phyloP scores from a whole-genome alignment of 1,284 basidiomycete species.

The Phellopilus nigrolimitatus region DNA sequence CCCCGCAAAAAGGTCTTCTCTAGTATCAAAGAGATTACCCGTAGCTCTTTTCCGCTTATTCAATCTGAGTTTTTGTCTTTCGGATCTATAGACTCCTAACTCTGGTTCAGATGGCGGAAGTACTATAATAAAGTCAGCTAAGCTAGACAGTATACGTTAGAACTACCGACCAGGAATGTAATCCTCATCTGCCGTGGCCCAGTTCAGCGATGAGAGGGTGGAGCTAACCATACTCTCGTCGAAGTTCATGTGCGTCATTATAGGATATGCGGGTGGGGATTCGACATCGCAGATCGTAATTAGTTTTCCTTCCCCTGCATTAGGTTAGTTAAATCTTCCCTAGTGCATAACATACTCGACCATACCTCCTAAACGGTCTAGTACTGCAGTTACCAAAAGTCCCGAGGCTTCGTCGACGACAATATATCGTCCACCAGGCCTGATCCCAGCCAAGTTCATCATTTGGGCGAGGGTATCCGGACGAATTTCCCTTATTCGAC shows the following conservation, averaged over 20 bases:
- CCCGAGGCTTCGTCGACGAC: conserved; percentile 93
- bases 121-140: conserved; percentile 34
- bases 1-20: conserved; percentile 82
- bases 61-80: conserved; percentile 63
- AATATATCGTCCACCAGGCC: conserved; percentile 83
- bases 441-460: conserved; percentile 77
- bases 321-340: conserved; percentile 7
- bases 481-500: conserved; percentile 80
- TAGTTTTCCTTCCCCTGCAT: conserved; percentile 70
- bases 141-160: background rate
- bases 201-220: conserved; percentile 75
- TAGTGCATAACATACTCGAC: background rate
- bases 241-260: conserved; percentile 86
- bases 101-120: conserved; percentile 53
- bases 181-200: conserved; percentile 83
- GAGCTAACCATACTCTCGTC: conserved; percentile 50
- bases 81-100: conserved; percentile 49
- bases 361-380: conserved; percentile 85
- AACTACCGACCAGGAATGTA: conserved; percentile 57
- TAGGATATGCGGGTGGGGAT: conserved; percentile 88
- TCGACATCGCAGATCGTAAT: conserved; percentile 88
- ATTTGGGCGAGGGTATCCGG: conserved; percentile 88
- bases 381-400: conserved; percentile 77
- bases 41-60: conserved; percentile 66
- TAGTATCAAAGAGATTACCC: conserved; percentile 54